Conservation (phyloP, 768 basidiomycete species). For the Cyclocybe cylindracea region DNA sequence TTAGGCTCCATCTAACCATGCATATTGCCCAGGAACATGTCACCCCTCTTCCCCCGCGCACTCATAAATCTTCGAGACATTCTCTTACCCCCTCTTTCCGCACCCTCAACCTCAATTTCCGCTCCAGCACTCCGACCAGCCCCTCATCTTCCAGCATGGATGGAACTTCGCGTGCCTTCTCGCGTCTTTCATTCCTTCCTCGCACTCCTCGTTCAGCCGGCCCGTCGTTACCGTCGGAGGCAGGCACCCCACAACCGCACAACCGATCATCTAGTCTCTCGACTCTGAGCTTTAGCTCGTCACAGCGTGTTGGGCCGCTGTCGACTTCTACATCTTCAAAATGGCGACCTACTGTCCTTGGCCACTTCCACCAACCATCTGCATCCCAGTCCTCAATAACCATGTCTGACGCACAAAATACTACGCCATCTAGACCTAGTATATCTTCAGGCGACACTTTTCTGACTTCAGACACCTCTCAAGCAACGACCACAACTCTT, state of each 20-base stretch:
- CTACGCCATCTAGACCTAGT: constrained; percentile 26
- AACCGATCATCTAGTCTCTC: constrained; percentile 52
- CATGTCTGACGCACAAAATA: constrained; percentile 35
- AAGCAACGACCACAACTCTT: constrained; percentile 42
- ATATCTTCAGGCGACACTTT: constrained; percentile 62
- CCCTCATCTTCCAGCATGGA: constrained; percentile 32
- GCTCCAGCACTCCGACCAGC: constrained; percentile 41
- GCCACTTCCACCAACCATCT: constrained; percentile 58
- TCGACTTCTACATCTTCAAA: constrained; percentile 34
- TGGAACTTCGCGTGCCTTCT: constrained; percentile 33
- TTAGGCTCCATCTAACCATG: constrained; percentile 2
- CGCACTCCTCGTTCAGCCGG: constrained; percentile 35
- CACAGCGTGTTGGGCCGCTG: constrained; percentile 9
- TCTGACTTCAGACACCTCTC: constrained; percentile 50
- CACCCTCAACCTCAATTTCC: constrained; percentile 46
- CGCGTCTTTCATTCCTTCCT: constrained; percentile 48
- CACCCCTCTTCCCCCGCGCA: constrained; percentile 33
- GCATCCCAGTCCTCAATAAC: constrained; percentile 42
- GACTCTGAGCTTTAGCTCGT: constrained; percentile 32
- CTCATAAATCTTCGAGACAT: constrained; percentile 35
- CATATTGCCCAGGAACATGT: constrained; percentile 28
- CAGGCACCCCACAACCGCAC: constrained; percentile 36
- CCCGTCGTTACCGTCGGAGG: constrained; percentile 15
- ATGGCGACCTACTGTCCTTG: constrained; percentile 68
- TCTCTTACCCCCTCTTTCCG: constrained; percentile 40